Conservation (phyloP, 495 filamentous ascomycete genomes). For the Amniculicola lignicola region DNA sequence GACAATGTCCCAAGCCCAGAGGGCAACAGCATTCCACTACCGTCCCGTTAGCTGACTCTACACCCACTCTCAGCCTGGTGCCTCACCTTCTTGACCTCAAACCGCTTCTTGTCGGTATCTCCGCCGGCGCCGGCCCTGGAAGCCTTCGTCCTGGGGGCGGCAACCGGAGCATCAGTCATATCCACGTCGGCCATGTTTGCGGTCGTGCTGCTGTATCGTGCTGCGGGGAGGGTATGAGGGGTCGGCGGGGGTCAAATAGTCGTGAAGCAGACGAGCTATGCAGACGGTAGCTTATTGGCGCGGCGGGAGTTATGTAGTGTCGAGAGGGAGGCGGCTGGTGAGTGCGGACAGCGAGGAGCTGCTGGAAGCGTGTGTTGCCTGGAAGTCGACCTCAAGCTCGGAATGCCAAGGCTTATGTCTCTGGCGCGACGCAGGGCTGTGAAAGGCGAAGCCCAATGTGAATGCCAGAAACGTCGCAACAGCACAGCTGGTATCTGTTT, state of each 20-base stretch:
- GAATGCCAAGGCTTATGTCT: too few relatives aligned
- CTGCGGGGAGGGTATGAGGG: constrained; percentile 8
- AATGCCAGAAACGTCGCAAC: too few relatives aligned
- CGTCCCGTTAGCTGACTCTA: constrained; percentile 9
- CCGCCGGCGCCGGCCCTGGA: constrained; percentile 50
- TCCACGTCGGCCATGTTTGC: constrained; percentile 87
- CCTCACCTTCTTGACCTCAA: constrained; percentile 95
- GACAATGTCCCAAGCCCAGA: constrained; percentile 99
- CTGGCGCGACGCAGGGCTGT: too few relatives aligned
- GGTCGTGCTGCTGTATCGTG: constrained; percentile 1
- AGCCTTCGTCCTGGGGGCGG: constrained; percentile 49
- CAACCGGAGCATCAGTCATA: constrained; percentile 81
- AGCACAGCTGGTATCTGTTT: too few relatives aligned
- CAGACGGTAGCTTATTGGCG: too few relatives aligned
- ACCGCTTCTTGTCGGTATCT: constrained; percentile 80
- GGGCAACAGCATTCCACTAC: constrained; percentile 97
- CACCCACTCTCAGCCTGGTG: not conserved
- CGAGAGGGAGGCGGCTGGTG: not conserved
- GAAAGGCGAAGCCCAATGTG: too few relatives aligned
- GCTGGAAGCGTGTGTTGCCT: not conserved
- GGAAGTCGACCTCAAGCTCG: too few relatives aligned
- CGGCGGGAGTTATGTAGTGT: not conserved
- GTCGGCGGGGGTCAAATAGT: not conserved
- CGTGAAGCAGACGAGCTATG: too few relatives aligned
- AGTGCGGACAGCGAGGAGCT: not conserved